phyloP scores from a whole-genome alignment of 805 yeast genomes.

The Starmerella etchellsii region DNA sequence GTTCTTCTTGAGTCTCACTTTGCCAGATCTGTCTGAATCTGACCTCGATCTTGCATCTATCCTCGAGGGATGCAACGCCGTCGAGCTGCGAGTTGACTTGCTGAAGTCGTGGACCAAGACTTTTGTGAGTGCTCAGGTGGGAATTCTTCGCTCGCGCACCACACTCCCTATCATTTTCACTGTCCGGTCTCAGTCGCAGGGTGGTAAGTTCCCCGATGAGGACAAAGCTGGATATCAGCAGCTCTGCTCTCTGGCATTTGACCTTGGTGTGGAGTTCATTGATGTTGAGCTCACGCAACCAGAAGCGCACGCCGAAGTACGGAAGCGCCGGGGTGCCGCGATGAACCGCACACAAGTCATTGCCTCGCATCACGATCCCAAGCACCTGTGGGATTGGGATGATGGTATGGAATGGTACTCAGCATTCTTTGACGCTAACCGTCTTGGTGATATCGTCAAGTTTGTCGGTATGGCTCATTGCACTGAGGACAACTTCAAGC shows the following conservation, averaged over 20 bases:
- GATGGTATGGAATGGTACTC: constrained; percentile 57
- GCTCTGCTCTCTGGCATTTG: constrained; percentile 51
- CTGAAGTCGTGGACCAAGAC: constrained; percentile 35
- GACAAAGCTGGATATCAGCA: constrained; percentile 36
- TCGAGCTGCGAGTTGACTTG: constrained; percentile 72
- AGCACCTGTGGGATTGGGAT: constrained; percentile 51
- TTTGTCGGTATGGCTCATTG: constrained; percentile 65
- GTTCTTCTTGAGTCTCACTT: constrained; percentile 60
- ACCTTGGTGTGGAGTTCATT: constrained; percentile 65
- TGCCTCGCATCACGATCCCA: constrained; percentile 70
- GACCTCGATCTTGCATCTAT: constrained; percentile 30
- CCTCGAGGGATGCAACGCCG: constrained; percentile 61
- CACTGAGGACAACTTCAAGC: constrained; percentile 52
- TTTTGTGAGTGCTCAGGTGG: constrained; percentile 63
- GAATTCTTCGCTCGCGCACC: constrained; percentile 49
- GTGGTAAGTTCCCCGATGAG: constrained; percentile 64
- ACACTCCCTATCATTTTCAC: constrained; percentile 71
- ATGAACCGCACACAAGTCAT: constrained; percentile 56
- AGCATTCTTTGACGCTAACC: constrained; percentile 52
- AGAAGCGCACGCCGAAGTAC: constrained; percentile 28
- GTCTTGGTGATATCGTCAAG: constrained; percentile 60
- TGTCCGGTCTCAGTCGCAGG: constrained; percentile 63
- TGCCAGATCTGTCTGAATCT: constrained; percentile 39
- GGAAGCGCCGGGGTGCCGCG: constrained; percentile 34
- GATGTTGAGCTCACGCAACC: constrained; percentile 71